Conservation (phyloP, 1,284 basidiomycete genomes). For the Cryptococcus amylolentus region DNA sequence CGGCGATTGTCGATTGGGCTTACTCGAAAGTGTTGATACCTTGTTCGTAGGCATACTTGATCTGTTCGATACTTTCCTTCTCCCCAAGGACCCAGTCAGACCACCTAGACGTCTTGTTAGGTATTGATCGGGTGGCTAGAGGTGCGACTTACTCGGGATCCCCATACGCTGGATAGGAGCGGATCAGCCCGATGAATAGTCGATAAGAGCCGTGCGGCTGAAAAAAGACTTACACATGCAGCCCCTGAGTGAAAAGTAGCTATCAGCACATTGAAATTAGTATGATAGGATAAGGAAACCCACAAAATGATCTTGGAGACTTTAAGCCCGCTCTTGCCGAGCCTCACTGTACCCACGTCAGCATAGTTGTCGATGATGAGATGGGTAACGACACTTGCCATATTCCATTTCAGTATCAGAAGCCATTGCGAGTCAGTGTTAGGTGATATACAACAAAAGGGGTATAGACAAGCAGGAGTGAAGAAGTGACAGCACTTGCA, state of each 20-base stretch:
- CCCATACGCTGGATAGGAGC: neutral
- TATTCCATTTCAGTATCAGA: slow-evolving; percentile 5
- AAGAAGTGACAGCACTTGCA: too few relatives aligned
- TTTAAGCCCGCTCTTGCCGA: slow-evolving; percentile 41
- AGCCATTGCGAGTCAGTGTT: neutral
- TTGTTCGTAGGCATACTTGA: slow-evolving; percentile 40
- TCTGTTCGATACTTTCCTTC: slow-evolving; percentile 40
- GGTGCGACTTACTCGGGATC: neutral
- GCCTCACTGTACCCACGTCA: slow-evolving; percentile 20
- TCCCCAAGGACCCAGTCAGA: slow-evolving; percentile 42
- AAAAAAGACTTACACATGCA: slow-evolving; percentile 16
- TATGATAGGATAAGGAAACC: slow-evolving; percentile 4
- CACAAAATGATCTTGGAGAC: slow-evolving; percentile 42
- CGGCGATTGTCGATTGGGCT: slow-evolving; percentile 1
- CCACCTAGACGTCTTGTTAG: slow-evolving; percentile 5
- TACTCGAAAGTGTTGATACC: slow-evolving; percentile 46
- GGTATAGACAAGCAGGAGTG: too few relatives aligned
- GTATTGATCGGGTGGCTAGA: neutral
- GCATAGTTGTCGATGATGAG: neutral
- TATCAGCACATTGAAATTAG: neutral
- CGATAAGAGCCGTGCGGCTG: too few relatives aligned
- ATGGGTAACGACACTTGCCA: slow-evolving; percentile 1
- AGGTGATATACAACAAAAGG: neutral
- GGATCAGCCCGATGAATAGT: neutral
- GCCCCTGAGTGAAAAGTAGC: slow-evolving; percentile 4